A percentile compares a stretch with the other conserved stretches of the same genome.
These are phyloP conservation scores for Vitis rotundifolia DNA, from an alignment of 164 flowering plant genomes.

Conservation along the genomic window DNA sequence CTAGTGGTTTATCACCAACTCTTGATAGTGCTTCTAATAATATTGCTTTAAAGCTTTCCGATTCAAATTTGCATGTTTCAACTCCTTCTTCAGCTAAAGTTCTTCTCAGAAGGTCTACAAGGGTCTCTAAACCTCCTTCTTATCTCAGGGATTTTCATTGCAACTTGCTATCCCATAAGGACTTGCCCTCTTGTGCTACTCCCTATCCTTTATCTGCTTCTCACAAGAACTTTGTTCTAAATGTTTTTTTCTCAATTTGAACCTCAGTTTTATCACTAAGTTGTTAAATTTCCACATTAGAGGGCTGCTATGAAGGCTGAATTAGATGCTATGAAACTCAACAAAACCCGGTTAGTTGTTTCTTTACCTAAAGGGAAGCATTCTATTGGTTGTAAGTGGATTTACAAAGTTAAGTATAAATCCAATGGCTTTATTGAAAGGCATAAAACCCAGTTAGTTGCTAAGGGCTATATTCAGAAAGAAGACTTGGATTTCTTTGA, in stretches of 20 bases:
- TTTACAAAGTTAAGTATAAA: no score
- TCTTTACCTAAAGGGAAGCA: neutral
- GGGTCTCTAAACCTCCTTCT: neutral
- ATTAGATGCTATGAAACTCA: neutral
- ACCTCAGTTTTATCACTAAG: slow-evolving; percentile 5
- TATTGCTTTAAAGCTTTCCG: neutral
- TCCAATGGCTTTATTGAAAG: no score
- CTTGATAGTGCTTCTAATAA: neutral
- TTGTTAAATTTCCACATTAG: neutral
- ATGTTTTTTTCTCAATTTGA: neutral
- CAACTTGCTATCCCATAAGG: neutral
- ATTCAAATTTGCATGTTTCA: neutral
- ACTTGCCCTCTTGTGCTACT: no score
- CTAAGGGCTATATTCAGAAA: no score
- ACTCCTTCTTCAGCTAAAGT: neutral
- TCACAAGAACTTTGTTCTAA: neutral
- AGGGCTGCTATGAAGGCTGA: neutral
- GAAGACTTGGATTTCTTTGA: neutral
- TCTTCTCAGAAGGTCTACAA: neutral
- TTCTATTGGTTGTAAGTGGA: neutral
- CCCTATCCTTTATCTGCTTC: neutral
- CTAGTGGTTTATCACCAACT: slow-evolving; percentile 1
- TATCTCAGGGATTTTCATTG: neutral
- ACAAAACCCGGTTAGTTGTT: neutral
- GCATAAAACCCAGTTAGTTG: no score